These are phyloP conservation scores for Starmerella lactis-condensi DNA, from an alignment of 805 yeast species.

Conservation along the genomic window DNA sequence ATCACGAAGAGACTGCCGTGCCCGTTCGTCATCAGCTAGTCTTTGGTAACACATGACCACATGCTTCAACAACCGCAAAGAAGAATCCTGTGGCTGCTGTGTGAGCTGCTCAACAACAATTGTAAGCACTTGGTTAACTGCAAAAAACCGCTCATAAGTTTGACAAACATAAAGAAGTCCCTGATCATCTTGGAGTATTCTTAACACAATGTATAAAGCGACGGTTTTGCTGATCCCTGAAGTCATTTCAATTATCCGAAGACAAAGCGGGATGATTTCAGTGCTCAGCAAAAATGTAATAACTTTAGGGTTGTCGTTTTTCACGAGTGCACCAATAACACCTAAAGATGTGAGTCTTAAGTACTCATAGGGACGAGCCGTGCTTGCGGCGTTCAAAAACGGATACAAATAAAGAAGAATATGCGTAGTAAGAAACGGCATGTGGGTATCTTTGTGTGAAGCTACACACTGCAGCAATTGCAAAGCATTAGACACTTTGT, in stretches of 20 bases:
- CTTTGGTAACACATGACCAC: slow-evolving; percentile 87
- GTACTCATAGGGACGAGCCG: slow-evolving; percentile 85
- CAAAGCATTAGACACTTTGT: slow-evolving; percentile 86
- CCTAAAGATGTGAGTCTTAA: slow-evolving; percentile 83
- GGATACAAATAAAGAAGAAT: slow-evolving; percentile 87
- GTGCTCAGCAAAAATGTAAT: slow-evolving; percentile 83
- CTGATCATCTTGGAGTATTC: slow-evolving; percentile 75
- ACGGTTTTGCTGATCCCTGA: slow-evolving; percentile 89
- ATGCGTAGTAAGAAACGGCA: slow-evolving; percentile 69
- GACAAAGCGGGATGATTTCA: slow-evolving; percentile 85
- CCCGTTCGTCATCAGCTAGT: slow-evolving; percentile 74
- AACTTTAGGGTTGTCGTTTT: slow-evolving; percentile 89
- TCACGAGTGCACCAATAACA: slow-evolving; percentile 90
- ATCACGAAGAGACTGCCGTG: slow-evolving; percentile 66
- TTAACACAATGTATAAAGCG: slow-evolving; percentile 88
- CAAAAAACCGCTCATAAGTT: slow-evolving; percentile 83
- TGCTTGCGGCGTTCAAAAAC: slow-evolving; percentile 75
- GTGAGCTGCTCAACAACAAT: slow-evolving; percentile 77
- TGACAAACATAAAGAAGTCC: slow-evolving; percentile 88
- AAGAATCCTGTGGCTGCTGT: slow-evolving; percentile 42
- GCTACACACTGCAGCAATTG: slow-evolving; percentile 94
- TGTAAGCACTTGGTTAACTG: slow-evolving; percentile 74
- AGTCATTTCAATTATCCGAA: slow-evolving; percentile 87
- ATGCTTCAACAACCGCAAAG: slow-evolving; percentile 63
- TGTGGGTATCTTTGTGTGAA: slow-evolving; percentile 78